Conservation (phyloP, 768 basidiomycete genomes). For the Infundibulicybe gibba region DNA sequence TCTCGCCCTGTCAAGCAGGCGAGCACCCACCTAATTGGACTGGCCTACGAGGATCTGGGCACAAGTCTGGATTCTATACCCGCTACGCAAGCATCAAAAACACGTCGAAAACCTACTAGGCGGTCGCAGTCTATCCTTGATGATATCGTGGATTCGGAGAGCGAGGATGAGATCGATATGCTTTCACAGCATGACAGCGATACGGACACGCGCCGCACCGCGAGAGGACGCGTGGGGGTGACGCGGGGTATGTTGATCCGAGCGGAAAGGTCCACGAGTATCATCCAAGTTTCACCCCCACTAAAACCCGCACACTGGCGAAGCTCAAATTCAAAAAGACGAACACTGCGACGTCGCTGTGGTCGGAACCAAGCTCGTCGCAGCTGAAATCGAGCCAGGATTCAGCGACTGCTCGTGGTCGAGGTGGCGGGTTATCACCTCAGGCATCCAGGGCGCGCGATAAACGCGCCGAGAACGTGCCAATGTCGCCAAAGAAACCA, state of each 20-base stretch:
- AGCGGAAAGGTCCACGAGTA: background rate
- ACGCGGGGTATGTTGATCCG: background rate
- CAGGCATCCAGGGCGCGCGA: no score
- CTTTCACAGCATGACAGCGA: background rate
- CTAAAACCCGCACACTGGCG: background rate
- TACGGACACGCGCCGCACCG: no score
- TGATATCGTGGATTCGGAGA: background rate
- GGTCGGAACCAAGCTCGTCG: background rate
- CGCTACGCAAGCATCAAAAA: background rate
- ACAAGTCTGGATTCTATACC: background rate
- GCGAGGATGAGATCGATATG: background rate
- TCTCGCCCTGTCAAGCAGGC: background rate
- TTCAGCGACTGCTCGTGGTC: no score
- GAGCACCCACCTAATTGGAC: background rate
- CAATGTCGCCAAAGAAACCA: no score
- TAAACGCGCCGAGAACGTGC: no score
- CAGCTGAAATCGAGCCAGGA: no score
- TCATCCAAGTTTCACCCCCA: background rate
- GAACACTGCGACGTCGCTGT: background rate
- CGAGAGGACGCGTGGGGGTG: background rate
- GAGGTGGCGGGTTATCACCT: no score
- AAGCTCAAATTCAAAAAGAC: background rate
- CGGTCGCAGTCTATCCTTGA: background rate
- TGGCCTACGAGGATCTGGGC: background rate
- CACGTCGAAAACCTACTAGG: background rate